These are phyloP conservation scores for Pseudozyma thailandica DNA, from an alignment of 1,284 basidiomycete genomes.

Conservation along the genomic window DNA sequence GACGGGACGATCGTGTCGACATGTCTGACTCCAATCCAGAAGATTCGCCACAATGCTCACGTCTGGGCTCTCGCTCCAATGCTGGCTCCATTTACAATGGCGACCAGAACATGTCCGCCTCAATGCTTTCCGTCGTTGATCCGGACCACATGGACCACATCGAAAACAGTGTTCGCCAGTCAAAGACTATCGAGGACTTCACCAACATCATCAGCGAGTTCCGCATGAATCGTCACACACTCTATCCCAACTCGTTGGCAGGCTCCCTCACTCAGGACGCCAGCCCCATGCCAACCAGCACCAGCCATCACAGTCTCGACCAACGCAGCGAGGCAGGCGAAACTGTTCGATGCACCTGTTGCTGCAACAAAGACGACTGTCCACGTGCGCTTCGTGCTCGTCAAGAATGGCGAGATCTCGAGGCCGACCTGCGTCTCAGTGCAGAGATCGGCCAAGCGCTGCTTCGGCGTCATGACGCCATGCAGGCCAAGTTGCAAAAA, in stretches of 20 bases:
- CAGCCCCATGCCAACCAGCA: conserved; percentile 13
- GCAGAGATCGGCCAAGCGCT: conserved; percentile 91
- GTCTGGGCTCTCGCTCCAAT: conserved; percentile 29
- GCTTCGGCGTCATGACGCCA: conserved; percentile 84
- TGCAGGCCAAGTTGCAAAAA: conserved; percentile 73
- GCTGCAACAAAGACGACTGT: conserved; percentile 60
- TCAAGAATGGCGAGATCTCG: conserved; percentile 63
- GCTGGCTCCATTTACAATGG: conserved; percentile 32
- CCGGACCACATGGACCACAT: conserved; percentile 44
- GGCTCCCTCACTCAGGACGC: conserved; percentile 7
- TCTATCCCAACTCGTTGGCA: conserved; percentile 40
- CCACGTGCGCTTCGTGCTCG: conserved; percentile 54
- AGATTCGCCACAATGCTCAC: conserved; percentile 26
- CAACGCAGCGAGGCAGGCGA: conserved; percentile 34
- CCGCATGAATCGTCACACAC: conserved; percentile 50
- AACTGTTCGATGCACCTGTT: conserved; percentile 48
- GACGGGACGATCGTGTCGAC: background rate
- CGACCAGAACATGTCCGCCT: conserved; percentile 27
- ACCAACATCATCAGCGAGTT: conserved; percentile 63
- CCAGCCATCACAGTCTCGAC: conserved; percentile 34
- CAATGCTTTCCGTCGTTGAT: conserved; percentile 46
- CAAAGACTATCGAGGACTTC: conserved; percentile 62
- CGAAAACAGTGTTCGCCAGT: conserved; percentile 55
- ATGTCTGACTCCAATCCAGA: conserved; percentile 14
- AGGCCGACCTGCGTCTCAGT: conserved; percentile 65